These are phyloP conservation scores for Syncephalastrum sp. DNA, from an alignment of 371 early-diverging fungal species.

Conservation along the genomic window DNA sequence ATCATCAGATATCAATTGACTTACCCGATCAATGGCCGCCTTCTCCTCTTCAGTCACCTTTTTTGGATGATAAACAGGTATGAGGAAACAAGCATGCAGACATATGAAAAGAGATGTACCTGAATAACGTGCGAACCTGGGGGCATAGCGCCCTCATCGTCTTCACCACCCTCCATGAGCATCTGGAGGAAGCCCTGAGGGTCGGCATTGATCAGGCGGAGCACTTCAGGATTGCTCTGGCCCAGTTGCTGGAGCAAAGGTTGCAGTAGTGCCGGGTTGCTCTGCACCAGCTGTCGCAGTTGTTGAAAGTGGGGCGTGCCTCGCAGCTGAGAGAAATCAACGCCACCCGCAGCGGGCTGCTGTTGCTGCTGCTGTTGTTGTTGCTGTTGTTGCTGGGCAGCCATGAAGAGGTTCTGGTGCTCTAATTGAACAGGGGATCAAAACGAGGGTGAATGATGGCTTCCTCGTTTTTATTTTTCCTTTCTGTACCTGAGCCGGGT, in stretches of 20 bases:
- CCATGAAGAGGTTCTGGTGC: slow-evolving; percentile 57
- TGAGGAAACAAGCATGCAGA: background rate
- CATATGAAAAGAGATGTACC: slow-evolving; percentile 36
- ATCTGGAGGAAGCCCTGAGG: slow-evolving; percentile 81
- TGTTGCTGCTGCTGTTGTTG: slow-evolving; percentile 46
- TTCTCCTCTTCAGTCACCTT: slow-evolving; percentile 87
- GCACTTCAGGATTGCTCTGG: slow-evolving; percentile 81
- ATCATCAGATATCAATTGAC: slow-evolving; percentile 7
- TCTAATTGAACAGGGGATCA: slow-evolving; percentile 8
- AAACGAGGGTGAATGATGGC: background rate
- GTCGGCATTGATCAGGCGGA: slow-evolving; percentile 76
- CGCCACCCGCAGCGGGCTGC: slow-evolving; percentile 20
- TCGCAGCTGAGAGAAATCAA: slow-evolving; percentile 65
- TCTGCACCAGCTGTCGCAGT: slow-evolving; percentile 82
- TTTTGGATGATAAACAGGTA: slow-evolving; percentile 32
- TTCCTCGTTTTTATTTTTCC: background rate
- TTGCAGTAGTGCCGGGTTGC: slow-evolving; percentile 85
- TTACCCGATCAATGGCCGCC: slow-evolving; percentile 88
- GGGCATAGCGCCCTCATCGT: slow-evolving; percentile 49
- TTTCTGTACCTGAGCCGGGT: slow-evolving; percentile 6
- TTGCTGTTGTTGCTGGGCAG: slow-evolving; percentile 50
- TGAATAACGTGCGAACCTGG: slow-evolving; percentile 66
- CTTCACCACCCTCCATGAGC: slow-evolving; percentile 64
- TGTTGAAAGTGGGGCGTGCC: slow-evolving; percentile 90
- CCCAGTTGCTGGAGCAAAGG: slow-evolving; percentile 86